Evolutionary conservation across 306 rosid genomes (phyloP), one percentile per base, ranked within the genome.

Genomic region (Castanea mollissima): DNA sequence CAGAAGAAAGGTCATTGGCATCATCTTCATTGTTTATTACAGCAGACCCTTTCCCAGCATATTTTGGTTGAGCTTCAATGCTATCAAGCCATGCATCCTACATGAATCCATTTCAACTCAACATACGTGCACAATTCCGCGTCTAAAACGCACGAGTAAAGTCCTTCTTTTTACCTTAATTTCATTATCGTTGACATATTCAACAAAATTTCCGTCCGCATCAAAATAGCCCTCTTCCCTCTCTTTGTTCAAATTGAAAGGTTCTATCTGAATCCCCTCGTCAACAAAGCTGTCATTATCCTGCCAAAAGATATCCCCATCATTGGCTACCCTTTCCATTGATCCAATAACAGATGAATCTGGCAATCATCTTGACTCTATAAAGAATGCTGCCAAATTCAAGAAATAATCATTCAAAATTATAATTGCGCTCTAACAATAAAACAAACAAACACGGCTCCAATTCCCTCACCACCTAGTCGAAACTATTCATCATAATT

Each of bases 81-180:
- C 87, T 91, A 84, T 93, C 97, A 83, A 93, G 97, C 97, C 96
- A 93, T 0, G 96, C 96, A 89, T 93, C 97, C 97, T 93, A 86
- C 76, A 88, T 71, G 25, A 56, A 77, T 67, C 74, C 81, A 78
- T 2, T 69, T 55, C 32, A 69, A 54, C 71, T 83, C 32, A 78
- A 35, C 62, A 69, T 79, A 32, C 71, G 41, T 55, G 32, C 67
- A 58, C 25, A 57, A 74, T 71, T 55, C 29, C 49, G 35, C 55
- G 44, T 19, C 67, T 27, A 67, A 55, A 69, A 57, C 3, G 60
- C 58, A 46, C 64, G 78, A 64, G 15, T 67, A 29, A 84, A 78
- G 35, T 46, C 35, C 1, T 80, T 0, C 46, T 49, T 49, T 49
- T 52, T 76, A 85, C 86, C 88, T 82, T 88, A 71, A 89, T 84